Percentiles rank a stretch among this genome's conserved stretches.
phyloP scores from a whole-genome alignment of 352 stramenopile species.

The Phytophthora hibernalis region DNA sequence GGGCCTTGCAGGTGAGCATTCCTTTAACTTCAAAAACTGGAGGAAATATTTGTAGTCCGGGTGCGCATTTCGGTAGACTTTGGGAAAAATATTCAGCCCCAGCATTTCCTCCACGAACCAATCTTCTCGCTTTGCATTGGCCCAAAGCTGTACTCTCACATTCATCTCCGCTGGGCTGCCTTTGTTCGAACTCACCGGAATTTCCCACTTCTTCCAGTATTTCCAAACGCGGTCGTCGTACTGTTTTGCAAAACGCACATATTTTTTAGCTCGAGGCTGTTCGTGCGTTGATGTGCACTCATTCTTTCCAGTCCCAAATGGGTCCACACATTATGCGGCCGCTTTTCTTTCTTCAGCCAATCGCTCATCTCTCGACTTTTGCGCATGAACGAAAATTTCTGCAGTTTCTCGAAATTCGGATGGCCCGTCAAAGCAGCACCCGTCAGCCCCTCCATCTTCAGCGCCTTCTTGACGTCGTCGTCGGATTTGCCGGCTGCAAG shows the following conservation, averaged over 20 bases:
- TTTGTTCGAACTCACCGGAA: background rate
- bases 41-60: background rate
- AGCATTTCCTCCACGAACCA: conserved; percentile 14
- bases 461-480: background rate
- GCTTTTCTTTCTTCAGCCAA: background rate
- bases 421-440: background rate
- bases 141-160: conserved; percentile 7
- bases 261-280: background rate
- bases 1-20: no score
- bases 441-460: background rate
- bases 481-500: background rate
- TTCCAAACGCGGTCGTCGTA: conserved; percentile 8
- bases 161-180: conserved; percentile 1
- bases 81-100: background rate
- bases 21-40: no score
- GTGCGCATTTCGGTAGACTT: background rate
- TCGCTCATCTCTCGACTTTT: background rate
- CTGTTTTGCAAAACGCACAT: conserved; percentile 19
- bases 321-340: background rate
- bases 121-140: background rate
- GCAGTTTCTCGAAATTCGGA: background rate
- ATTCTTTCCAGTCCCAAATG: background rate
- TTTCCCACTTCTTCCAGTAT: no score
- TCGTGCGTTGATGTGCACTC: background rate
- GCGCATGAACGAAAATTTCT: background rate